Conservation (phyloP, 345 rosid species). For the Eucalyptus tenuipes region DNA sequence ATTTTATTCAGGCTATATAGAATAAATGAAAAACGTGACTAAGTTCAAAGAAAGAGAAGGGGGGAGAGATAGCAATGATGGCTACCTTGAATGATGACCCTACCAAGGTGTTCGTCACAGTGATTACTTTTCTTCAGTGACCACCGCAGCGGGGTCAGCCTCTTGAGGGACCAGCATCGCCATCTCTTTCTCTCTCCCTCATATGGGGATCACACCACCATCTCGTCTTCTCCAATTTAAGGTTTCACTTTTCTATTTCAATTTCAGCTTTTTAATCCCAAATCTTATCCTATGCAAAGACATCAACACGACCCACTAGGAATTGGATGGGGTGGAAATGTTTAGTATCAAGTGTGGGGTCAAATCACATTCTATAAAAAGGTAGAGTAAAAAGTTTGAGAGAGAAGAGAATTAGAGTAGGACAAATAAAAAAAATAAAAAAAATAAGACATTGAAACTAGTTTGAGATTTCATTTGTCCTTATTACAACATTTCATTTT, state of each 20-base stretch:
- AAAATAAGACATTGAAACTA: neutral
- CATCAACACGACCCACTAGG: neutral
- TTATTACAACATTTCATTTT: neutral
- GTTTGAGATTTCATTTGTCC: neutral
- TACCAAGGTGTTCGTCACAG: neutral
- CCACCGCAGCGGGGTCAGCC: neutral
- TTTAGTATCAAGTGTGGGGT: neutral
- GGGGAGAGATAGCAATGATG: neutral
- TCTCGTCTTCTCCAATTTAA: neutral
- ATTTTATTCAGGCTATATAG: neutral
- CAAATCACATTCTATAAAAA: too few species aligned
- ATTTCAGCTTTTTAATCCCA: neutral
- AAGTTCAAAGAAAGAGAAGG: neutral
- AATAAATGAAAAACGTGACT: neutral
- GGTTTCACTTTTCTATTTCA: neutral
- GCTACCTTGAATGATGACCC: neutral
- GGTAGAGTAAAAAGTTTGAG: neutral
- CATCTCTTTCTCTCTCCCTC: neutral
- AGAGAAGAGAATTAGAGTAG: neutral
- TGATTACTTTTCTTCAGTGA: neutral
- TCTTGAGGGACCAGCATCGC: neutral
- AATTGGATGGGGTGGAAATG: neutral
- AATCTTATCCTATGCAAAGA: neutral
- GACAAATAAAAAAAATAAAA: neutral
- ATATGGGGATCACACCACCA: neutral